Base-by-base conservation (phyloP, 1,284 basidiomycete species). In the Ceratobasidium sp. region DNA sequence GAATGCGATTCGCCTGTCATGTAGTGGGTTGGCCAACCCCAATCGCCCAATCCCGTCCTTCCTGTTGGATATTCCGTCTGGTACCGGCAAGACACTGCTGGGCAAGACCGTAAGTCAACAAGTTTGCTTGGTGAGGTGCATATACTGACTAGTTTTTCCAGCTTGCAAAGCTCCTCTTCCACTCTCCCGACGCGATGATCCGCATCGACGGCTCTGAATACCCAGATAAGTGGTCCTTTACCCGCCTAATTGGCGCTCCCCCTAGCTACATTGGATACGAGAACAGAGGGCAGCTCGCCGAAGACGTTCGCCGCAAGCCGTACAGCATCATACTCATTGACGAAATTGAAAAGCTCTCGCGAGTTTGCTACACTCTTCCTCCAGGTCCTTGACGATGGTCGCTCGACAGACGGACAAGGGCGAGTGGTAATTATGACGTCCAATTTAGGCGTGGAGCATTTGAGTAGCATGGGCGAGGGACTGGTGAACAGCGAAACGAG, bases 321-420 rank as follows among this genome's bases (percentile, higher is more conserved):
- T 96, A 95, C 83, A 90, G 89, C 77, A 94, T 95, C 82, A 88
- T 95, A 70, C 88, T 95, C 80, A 91, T 95, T 81, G 93, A 94
- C 83, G 93, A 95, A 81, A 92, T 98, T 76, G 96, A 98, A 84
- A 98, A 98, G 85, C 4, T 92, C 92, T 79, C 90, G 90, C 77
- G 95, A 97, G 85, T 96, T 98, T 79, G 91, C 96, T 80, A 97
- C 95, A 55, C 88, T 98, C 64, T 94, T 98, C 85, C 87, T 99
- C 18, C 97, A 98, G 85, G 94, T 98, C 48, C 90, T 99, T 76
- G 97, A 99, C 82, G 97, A 99, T 82, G 97, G 97, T n/a, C 91
- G 92, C 69, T 87, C 98, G 80, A 98, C 96, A 18, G 97, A 98
- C 81, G 92, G 93, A 12, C 93, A 95, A 84, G 94, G 94, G 30